Evolutionary conservation across 768 basidiomycete genomes (phyloP).

Genomic region (Pleurotus cornucopiae): DNA sequence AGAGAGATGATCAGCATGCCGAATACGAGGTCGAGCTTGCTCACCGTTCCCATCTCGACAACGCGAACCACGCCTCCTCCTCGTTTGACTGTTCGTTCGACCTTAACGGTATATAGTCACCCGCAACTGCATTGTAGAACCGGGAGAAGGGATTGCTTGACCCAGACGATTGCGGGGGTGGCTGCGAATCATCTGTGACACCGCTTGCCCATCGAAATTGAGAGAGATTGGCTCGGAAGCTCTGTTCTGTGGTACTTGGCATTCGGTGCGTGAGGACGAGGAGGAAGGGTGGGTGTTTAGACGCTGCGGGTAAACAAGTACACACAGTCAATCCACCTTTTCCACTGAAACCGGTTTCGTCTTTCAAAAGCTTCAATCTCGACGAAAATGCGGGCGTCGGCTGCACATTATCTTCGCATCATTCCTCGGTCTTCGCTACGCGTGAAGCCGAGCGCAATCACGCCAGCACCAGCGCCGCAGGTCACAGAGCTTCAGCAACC

Average conservation of each 20-base stretch:
- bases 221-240: conserved; percentile 69
- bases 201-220: conserved; percentile 87
- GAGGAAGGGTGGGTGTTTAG: not conserved
- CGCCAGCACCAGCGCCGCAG: conserved; percentile 29
- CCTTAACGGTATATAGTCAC: conserved; percentile 84
- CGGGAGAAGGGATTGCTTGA: conserved; percentile 72
- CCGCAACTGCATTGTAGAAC: conserved; percentile 83
- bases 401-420: conserved; percentile 30
- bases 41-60: conserved; percentile 91
- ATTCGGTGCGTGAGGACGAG: not conserved
- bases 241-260: conserved; percentile 48
- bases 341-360: too few species aligned
- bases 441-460: conserved; percentile 23
- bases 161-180: conserved; percentile 27
- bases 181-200: conserved; percentile 64
- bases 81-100: conserved; percentile 83
- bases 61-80: conserved; percentile 92
- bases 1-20: too few species aligned
- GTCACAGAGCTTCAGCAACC: conserved; percentile 27
- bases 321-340: not conserved
- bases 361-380: not conserved
- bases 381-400: conserved; percentile 31
- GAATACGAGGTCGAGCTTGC: conserved; percentile 10
- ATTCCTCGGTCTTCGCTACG: conserved; percentile 30
- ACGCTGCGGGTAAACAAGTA: not conserved